A percentile compares a stretch with the other conserved stretches of the same genome.
These are phyloP conservation scores for Fomitopsis schrenkii DNA, from an alignment of 1,284 basidiomycete species.

Conservation along the genomic window DNA sequence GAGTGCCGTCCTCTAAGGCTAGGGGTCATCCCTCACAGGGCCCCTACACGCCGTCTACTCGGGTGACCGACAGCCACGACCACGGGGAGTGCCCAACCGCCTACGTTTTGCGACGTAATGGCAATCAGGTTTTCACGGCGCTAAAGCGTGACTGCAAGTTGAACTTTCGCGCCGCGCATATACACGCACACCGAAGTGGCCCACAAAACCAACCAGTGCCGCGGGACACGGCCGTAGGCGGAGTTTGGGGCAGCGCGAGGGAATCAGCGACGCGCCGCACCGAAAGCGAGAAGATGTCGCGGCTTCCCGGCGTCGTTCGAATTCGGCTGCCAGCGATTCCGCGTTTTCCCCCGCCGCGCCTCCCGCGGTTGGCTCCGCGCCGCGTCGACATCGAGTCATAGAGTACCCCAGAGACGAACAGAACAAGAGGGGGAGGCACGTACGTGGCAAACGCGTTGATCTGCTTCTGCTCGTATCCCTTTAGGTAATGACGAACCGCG, in stretches of 20 bases:
- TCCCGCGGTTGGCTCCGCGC: constrained; percentile 17
- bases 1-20: neutral
- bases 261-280: neutral
- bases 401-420: constrained; percentile 15
- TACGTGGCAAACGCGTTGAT: constrained; percentile 87
- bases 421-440: constrained; percentile 24
- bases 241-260: neutral
- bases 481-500: constrained; percentile 71
- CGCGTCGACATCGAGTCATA: constrained; percentile 16
- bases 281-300: neutral
- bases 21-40: neutral
- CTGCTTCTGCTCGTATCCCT: constrained; percentile 69
- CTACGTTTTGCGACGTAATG: neutral
- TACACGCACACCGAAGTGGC: neutral
- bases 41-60: neutral
- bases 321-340: neutral
- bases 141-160: neutral
- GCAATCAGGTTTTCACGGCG: neutral
- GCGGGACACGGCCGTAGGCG: neutral
- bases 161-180: neutral
- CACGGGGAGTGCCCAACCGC: neutral
- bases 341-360: neutral
- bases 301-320: neutral
- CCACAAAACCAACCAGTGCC: neutral
- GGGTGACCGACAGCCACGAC: neutral